Conservation (phyloP, 2,329 filamentous ascomycete species). For the Botrytis cinerea region DNA sequence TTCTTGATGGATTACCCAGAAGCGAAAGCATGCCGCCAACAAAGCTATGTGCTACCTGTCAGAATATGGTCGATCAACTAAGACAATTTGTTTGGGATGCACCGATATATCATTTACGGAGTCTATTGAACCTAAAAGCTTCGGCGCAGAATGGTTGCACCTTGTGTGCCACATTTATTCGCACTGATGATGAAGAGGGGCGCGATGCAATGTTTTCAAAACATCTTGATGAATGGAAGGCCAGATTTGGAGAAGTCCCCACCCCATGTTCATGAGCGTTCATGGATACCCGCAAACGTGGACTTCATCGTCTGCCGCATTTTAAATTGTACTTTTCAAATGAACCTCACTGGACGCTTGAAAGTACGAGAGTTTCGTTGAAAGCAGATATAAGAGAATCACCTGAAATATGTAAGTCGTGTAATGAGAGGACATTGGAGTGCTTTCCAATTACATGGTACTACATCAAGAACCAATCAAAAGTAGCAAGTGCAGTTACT, state of each 20-base stretch:
- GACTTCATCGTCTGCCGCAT: no score
- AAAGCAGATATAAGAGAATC: background rate
- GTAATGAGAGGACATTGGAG: background rate
- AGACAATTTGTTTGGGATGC: no score
- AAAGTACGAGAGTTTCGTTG: no score
- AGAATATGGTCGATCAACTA: background rate
- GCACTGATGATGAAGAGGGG: background rate
- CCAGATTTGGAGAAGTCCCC: background rate
- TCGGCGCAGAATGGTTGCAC: background rate
- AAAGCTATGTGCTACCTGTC: background rate
- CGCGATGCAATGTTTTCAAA: rapidly evolving
- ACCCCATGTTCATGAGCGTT: no score
- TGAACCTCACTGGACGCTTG: background rate
- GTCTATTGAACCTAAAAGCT: rapidly evolving
- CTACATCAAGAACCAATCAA: background rate
- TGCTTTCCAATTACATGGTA: background rate
- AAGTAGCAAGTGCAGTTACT: no score
- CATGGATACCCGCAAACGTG: no score
- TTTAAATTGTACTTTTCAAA: background rate
- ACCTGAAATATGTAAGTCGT: background rate
- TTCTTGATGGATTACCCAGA: background rate
- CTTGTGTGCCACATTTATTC: background rate
- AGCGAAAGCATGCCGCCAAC: background rate
- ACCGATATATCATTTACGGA: background rate
- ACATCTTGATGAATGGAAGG: background rate